Conservation (phyloP, 345 rosid species). For the Balakata baccata region DNA sequence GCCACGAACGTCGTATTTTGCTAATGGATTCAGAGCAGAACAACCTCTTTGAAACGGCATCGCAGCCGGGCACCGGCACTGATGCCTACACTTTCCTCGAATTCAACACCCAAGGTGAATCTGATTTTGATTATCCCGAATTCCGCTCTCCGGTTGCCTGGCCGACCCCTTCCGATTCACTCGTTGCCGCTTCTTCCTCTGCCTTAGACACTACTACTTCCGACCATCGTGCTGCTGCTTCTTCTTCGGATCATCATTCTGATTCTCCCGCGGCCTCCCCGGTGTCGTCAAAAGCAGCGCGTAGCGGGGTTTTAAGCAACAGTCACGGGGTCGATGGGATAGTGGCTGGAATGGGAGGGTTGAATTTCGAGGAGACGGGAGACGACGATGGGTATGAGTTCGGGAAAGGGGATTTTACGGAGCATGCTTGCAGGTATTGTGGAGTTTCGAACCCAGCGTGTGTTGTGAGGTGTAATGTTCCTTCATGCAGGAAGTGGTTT, state of each 20-base stretch:
- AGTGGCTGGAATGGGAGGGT: slow-evolving; percentile 67
- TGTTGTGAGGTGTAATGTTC: slow-evolving; percentile 94
- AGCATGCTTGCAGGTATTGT: slow-evolving; percentile 94
- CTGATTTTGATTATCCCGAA: slow-evolving; percentile 94
- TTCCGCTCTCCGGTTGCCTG: slow-evolving; percentile 75
- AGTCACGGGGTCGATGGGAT: slow-evolving; percentile 61
- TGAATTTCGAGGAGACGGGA: slow-evolving; percentile 93
- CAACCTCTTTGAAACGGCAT: slow-evolving; percentile 80
- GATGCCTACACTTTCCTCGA: slow-evolving; percentile 94
- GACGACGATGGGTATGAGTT: slow-evolving; percentile 74
- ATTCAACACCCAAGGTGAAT: slow-evolving; percentile 95
- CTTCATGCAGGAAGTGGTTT: slow-evolving; percentile 98
- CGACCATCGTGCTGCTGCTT: slow-evolving; percentile 45
- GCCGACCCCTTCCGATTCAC: slow-evolving; percentile 93
- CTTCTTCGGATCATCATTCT: slow-evolving; percentile 30
- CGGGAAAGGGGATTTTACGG: slow-evolving; percentile 77
- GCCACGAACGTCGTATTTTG: background rate
- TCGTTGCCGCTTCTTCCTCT: slow-evolving; percentile 40
- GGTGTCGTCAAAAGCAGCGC: slow-evolving; percentile 49
- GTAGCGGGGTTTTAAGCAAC: slow-evolving; percentile 22
- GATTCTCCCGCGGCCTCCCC: slow-evolving; percentile 50
- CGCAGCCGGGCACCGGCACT: slow-evolving; percentile 83
- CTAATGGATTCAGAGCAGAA: slow-evolving; percentile 79
- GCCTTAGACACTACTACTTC: slow-evolving; percentile 20
- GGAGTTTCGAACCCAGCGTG: slow-evolving; percentile 98